Evolutionary conservation across 2,329 filamentous ascomycete species (phyloP), one percentile per base, ranked within the genome.

Genomic region (Venturia oleaginea): DNA sequence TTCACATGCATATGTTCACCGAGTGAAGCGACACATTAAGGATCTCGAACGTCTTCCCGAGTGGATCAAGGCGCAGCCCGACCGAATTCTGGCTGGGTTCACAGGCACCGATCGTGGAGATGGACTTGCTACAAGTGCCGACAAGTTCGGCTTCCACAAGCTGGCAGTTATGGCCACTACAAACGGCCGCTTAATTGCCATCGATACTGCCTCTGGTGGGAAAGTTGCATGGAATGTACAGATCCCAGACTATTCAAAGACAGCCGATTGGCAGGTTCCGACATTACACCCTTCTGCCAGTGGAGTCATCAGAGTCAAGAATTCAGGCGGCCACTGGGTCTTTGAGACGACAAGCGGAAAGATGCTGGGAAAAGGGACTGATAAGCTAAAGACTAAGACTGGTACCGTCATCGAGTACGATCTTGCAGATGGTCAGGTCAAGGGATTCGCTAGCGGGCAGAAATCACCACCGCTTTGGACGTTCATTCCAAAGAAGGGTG

Each of bases 141-240:
- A 94, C 70, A 85, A 82, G 46, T 97, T 97, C 74, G 93, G 93
- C 4, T 93, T 97, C 76, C 88, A 90, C 74, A 96, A 96, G 76
- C 79, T 93, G 38, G 84, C 92, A 6, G 80, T 97, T 65, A 79
- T 96, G 61, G 92, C 88, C 6, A 96, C 92, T 1, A 82, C 85
- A 64, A 87, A 86, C 65, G 92, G 92, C 17, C 87, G 89, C 68
- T 77, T 97, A 22, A 89, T 92, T 68, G 91, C 88, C 3, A 79
- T 99, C 24, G 87, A 96, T 74, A 85, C 87, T 40, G 90, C 87
- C 30, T 87, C 86, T 66, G 81, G 88, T 15, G 92, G 92, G 4
- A 81, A 81, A 42, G 79, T 96, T 11, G 76, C 90, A 22, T 97
- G 94, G 94, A 88, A 84, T 57, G 80, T 83, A 59, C 83, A 88